Percentiles rank a stretch among this genome's conserved stretches.
Evolutionary conservation across 345 rosid species (phyloP).

Genomic region (Theobroma cacao): DNA sequence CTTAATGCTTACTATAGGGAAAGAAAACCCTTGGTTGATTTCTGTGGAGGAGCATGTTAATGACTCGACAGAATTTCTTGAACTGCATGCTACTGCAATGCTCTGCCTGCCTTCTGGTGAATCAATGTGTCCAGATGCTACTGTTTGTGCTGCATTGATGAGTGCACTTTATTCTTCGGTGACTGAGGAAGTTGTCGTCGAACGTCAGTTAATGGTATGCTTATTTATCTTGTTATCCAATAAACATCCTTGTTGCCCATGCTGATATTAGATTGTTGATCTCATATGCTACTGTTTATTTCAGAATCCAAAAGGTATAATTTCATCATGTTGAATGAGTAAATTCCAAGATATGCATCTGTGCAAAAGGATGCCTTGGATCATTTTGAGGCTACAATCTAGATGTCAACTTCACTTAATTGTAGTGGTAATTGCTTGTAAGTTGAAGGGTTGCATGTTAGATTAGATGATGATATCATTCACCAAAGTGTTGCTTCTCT

Average conservation of each 20-base stretch:
- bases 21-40: conserved; percentile 72
- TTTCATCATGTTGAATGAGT: neutral
- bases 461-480: conserved; percentile 3
- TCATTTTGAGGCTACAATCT: neutral
- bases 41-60: conserved; percentile 49
- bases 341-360: neutral
- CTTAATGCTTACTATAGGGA: conserved; percentile 42
- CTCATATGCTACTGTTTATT: neutral
- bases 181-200: conserved; percentile 73
- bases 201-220: conserved; percentile 79
- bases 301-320: neutral
- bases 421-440: neutral
- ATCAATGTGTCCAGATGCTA: conserved; percentile 85
- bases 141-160: conserved; percentile 81
- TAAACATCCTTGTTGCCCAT: neutral
- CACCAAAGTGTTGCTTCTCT: neutral
- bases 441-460: neutral
- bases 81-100: conserved; percentile 85
- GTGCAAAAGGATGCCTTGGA: neutral
- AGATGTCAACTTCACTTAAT: conserved; percentile 1
- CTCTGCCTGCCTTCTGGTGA: conserved; percentile 96
- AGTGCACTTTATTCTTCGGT: conserved; percentile 88
- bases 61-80: conserved; percentile 63
- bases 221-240: neutral
- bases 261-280: conserved; percentile 3